Percentiles rank a stretch among this genome's conserved stretches.
phyloP scores from a whole-genome alignment of 2,329 filamentous ascomycete species.

The Lachnellula subtilissima region DNA sequence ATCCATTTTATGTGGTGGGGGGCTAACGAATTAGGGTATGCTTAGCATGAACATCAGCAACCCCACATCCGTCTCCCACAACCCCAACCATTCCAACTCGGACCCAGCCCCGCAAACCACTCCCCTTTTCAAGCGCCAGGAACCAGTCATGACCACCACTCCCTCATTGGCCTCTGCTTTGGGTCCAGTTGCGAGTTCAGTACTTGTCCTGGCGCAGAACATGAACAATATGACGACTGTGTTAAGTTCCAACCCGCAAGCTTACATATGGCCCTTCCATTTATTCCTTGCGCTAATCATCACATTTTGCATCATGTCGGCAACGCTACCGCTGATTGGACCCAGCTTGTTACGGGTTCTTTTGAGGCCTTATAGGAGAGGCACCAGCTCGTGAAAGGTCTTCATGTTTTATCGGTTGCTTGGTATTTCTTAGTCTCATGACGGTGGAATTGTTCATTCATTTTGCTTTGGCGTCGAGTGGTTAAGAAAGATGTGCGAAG shows the following conservation, averaged over 20 bases:
- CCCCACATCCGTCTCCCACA: not conserved
- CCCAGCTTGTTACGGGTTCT: not conserved
- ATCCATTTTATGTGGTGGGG: not conserved
- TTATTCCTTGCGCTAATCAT: not conserved
- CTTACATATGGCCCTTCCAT: not conserved
- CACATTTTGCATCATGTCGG: not conserved
- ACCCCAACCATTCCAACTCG: not conserved
- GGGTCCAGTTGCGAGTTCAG: not conserved
- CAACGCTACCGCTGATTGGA: constrained; percentile 1
- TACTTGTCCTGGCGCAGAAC: not conserved
- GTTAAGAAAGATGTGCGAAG: too few species aligned
- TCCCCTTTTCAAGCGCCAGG: not conserved
- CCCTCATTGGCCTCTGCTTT: not conserved
- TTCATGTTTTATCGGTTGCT: not conserved
- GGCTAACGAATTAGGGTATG: constrained; percentile 8
- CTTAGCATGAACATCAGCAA: constrained; percentile 9
- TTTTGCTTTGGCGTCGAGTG: too few species aligned
- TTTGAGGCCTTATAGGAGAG: not conserved
- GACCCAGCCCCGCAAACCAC: not conserved
- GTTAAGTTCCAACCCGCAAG: not conserved
- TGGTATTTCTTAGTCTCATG: too few species aligned
- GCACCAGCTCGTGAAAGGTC: not conserved
- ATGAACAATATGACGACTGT: not conserved
- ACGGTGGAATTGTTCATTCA: too few species aligned
- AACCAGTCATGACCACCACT: not conserved